Evolutionary conservation across 1,139 yeast species (phyloP).

Genomic region (Debaryomyces sp.): DNA sequence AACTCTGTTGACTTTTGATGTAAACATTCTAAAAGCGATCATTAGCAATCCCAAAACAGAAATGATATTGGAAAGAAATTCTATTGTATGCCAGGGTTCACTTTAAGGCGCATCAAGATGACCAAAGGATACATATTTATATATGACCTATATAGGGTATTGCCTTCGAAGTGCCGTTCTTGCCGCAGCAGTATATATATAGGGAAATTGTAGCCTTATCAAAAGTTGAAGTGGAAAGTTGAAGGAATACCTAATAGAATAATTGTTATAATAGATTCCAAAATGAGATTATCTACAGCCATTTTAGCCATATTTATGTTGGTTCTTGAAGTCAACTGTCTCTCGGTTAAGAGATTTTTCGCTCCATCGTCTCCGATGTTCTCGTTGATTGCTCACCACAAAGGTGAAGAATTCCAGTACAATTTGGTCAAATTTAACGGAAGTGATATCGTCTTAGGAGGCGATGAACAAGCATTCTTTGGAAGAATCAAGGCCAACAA

Average conservation of each 20-base stretch:
- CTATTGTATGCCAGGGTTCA: neutral
- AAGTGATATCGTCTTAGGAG: conserved; percentile 29
- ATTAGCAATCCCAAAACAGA: neutral
- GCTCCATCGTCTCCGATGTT: conserved; percentile 39
- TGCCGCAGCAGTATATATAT: neutral
- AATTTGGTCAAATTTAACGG: conserved; percentile 40
- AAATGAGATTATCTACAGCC: conserved; percentile 9
- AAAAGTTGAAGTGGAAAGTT: neutral
- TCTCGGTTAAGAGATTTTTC: conserved; percentile 22
- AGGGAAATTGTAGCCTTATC: neutral
- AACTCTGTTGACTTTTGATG: neutral
- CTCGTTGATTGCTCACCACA: conserved; percentile 39
- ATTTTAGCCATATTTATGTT: conserved; percentile 8
- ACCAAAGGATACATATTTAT: neutral
- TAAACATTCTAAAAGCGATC: neutral
- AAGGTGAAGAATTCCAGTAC: conserved; percentile 34
- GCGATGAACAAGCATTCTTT: conserved; percentile 37
- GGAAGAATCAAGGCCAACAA: conserved; percentile 38
- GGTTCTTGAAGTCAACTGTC: conserved; percentile 10
- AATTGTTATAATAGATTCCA: neutral
- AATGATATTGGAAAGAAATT: neutral
- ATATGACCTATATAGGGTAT: neutral
- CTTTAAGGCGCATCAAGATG: neutral
- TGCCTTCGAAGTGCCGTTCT: neutral
- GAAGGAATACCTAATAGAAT: neutral